phyloP scores from a whole-genome alignment of 192 early-diverging fungal species.

The Gigaspora rosea region DNA sequence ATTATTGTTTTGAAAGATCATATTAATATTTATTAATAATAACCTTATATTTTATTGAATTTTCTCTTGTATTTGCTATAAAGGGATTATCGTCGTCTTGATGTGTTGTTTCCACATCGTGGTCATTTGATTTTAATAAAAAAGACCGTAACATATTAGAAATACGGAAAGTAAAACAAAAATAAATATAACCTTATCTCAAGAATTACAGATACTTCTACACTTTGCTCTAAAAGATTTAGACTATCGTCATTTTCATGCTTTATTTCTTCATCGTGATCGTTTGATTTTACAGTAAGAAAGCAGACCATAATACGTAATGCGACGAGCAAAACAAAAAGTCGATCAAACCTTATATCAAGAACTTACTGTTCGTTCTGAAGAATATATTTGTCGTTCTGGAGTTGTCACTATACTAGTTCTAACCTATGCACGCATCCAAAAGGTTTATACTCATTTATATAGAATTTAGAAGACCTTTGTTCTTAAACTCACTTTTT shows the following conservation, averaged over 20 bases:
- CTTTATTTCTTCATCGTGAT: too few relatives aligned
- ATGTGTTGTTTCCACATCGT: conserved; percentile 1
- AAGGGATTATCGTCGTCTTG: conserved; percentile 22
- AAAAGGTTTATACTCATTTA: conserved; percentile 27
- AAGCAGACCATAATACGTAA: too few relatives aligned
- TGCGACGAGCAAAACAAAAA: not conserved
- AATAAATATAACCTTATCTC: too few relatives aligned
- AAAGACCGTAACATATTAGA: not conserved
- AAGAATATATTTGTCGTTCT: conserved; percentile 1
- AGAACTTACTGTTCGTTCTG: conserved; percentile 25
- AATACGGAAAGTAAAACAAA: not conserved
- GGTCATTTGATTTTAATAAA: not conserved
- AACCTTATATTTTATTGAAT: conserved; percentile 23
- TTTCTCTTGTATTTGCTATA: conserved; percentile 1
- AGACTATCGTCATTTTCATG: too few relatives aligned
- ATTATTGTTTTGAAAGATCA: conserved; percentile 6
- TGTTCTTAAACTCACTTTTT: conserved; percentile 13
- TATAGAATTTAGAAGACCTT: conserved; percentile 17
- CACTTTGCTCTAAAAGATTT: too few relatives aligned
- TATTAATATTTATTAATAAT: conserved; percentile 20
- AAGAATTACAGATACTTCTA: too few relatives aligned
- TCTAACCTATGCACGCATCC: conserved; percentile 6
- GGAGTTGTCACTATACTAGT: not conserved
- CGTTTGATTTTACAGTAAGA: too few relatives aligned
- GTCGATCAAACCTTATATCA: not conserved